Percentiles rank a stretch among this genome's conserved stretches.
Conservation (phyloP, 441 rosid genomes). For the Geranium incanum region DNA sequence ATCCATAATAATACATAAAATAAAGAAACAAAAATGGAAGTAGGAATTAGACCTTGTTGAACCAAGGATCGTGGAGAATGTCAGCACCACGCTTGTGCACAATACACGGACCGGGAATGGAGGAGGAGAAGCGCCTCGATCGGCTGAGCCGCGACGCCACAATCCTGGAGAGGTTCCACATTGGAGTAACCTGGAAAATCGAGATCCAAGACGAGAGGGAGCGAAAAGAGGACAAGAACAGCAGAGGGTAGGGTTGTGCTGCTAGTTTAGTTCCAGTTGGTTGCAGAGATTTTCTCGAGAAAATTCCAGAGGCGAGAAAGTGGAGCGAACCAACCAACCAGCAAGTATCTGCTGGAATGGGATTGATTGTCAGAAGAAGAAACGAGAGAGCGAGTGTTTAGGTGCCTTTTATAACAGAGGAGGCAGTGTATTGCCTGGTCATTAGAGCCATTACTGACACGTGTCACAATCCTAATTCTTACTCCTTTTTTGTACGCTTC, state of each 20-base stretch:
- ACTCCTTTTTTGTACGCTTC: too few species aligned
- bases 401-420: background rate
- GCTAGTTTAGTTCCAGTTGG: background rate
- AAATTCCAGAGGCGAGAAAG: background rate
- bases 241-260: background rate
- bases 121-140: conserved; percentile 59
- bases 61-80: conserved; percentile 99
- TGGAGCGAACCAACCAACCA: background rate
- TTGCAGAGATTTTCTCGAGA: background rate
- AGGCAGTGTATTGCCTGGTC: too few species aligned
- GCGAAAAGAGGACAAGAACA: conserved; percentile 4
- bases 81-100: conserved; percentile 95
- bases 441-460: too few species aligned
- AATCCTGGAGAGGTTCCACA: conserved; percentile 60
- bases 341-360: background rate
- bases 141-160: conserved; percentile 39
- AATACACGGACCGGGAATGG: conserved; percentile 61
- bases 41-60: conserved; percentile 58
- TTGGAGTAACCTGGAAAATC: conserved; percentile 26
- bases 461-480: too few species aligned
- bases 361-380: background rate
- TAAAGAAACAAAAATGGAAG: background rate
- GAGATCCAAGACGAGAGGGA: conserved; percentile 28
- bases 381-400: background rate
- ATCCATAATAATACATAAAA: background rate